Percentiles rank a stretch among this genome's conserved stretches.
Conservation (phyloP, 78 protist genomes). For the Mastigamoeba balamuthi region DNA sequence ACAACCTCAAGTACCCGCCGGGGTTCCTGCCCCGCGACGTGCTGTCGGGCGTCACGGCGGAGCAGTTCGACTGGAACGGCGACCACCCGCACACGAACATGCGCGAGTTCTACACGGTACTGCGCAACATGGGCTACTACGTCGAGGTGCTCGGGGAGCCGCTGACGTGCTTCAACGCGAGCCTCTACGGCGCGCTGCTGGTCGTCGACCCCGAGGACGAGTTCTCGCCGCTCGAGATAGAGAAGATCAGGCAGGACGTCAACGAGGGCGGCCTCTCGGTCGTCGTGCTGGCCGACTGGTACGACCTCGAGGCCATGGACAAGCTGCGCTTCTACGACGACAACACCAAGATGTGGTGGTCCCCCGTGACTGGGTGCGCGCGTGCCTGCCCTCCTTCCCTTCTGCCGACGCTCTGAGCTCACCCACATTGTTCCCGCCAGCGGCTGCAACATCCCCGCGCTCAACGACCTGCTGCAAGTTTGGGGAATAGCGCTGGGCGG, state of each 20-base stretch:
- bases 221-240: constrained; percentile 46
- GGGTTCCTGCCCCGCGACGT: constrained; percentile 86
- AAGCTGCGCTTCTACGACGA: constrained; percentile 71
- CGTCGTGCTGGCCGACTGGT: constrained; percentile 80
- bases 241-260: constrained; percentile 63
- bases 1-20: constrained; percentile 72
- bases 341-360: constrained; percentile 66
- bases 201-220: constrained; percentile 91
- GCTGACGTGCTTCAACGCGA: constrained; percentile 78
- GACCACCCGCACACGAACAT: constrained; percentile 92
- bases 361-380: constrained; percentile 66
- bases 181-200: constrained; percentile 71
- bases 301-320: constrained; percentile 39
- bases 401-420: too few relatives aligned
- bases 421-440: constrained; percentile 14
- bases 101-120: constrained; percentile 15
- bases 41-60: constrained; percentile 9
- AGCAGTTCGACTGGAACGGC: constrained; percentile 93
- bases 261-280: constrained; percentile 60
- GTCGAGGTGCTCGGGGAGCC: constrained; percentile 43
- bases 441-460: constrained; percentile 84
- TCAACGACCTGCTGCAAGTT: constrained; percentile 69
- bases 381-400: background rate
- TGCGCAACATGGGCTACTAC: constrained; percentile 7
- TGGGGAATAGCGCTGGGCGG: constrained; percentile 59